Evolutionary conservation across 345 rosid genomes (phyloP).

Genomic region (Ailanthus altissimus): DNA sequence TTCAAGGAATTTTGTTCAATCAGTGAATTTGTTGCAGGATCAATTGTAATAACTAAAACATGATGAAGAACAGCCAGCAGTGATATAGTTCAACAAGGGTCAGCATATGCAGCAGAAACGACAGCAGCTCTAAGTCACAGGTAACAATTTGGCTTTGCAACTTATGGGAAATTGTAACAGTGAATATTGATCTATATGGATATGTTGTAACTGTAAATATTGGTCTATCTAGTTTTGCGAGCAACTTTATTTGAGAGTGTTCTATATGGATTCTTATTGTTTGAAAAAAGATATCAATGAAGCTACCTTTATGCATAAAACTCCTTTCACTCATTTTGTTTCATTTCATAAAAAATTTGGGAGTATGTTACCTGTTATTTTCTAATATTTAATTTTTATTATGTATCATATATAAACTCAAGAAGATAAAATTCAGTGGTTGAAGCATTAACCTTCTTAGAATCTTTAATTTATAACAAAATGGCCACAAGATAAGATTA

Average conservation of each 20-base stretch:
- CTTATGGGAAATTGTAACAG: background rate
- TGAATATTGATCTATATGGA: no score
- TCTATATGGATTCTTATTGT: background rate
- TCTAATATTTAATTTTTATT: background rate
- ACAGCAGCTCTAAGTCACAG: background rate
- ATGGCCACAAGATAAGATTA: background rate
- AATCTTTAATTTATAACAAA: background rate
- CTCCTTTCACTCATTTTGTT: background rate
- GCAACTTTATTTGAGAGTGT: background rate
- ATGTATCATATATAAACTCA: background rate
- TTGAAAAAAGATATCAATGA: background rate
- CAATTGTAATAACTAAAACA: background rate
- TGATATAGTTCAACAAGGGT: background rate
- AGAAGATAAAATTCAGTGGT: background rate
- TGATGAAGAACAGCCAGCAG: slow-evolving; percentile 1
- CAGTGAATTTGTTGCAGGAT: background rate
- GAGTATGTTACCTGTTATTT: no score
- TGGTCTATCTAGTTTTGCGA: background rate
- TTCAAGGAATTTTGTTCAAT: no score
- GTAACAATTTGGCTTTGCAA: background rate
- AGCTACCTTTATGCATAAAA: background rate
- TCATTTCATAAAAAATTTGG: background rate
- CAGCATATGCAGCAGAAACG: background rate
- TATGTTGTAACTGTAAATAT: background rate
- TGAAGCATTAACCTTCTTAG: background rate